Evolutionary conservation across 352 stramenopile genomes (phyloP), one percentile per base, ranked within the genome.

Genomic region (Phytophthora tentaculata): DNA sequence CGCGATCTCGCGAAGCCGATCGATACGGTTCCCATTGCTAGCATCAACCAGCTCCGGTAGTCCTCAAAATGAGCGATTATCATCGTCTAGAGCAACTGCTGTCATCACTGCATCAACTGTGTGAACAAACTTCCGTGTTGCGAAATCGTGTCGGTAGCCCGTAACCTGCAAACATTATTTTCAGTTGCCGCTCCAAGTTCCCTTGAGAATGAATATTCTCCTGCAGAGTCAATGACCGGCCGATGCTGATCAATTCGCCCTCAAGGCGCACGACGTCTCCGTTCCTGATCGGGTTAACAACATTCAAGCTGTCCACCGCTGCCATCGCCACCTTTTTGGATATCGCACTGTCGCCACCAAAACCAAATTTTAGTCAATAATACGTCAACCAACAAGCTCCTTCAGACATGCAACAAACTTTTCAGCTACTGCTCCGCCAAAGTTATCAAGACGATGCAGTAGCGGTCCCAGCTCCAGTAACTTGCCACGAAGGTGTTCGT

Each of bases 81-180:
- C 64, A 22, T 74, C 54, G 20, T 86, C 67, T 55, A 86, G 60
- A 1, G 75, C 78, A 14, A 86, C 78, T 37, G 78, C 61, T 57
- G 75, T 86, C 62, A 86, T 76, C 50, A 82, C 53, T 12, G 69
- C 75, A 26, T 73, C 71, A 24, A 80, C 23, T 22, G 64, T 67
- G 47, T 77, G 76, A 23, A 78, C 50, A 43, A 74, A 82, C 22
- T 49, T 57, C 17, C 1, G 63, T 74, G 39, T 45, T 9, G 39
- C n/a, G 5, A 45, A 9, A 45, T 45, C 39, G 17, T 45, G 39
- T 4, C 39, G 39, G 17, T 23, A 45, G 14, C 39, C 39, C 4
- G 39, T 45, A 16, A 45, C 39, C 39, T 45, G 17, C 39, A 45
- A 45, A 20, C 39, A 20, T 9, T 20, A 19, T 45, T 5, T 45